Evolutionary conservation across 768 basidiomycete genomes (phyloP), one percentile per base, ranked within the genome.

Genomic region (Russula foetens): DNA sequence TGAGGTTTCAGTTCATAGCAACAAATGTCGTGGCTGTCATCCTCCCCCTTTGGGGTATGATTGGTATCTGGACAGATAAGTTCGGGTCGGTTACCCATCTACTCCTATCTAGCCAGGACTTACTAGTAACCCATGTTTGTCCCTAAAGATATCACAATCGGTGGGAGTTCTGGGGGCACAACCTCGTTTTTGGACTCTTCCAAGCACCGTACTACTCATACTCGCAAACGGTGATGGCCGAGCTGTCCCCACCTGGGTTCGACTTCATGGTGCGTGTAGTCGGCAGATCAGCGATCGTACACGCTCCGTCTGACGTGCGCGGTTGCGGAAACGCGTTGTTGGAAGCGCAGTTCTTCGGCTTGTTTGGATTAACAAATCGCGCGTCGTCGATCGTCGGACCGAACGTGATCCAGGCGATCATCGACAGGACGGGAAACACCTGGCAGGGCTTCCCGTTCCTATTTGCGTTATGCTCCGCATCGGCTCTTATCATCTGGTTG

Each of bases 161-260:
- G 15, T 91, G 90, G 90, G 90, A 92, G 67, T 92, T 92, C 72
- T 94, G 92, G 84, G 84, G 82, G 4, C 92, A 91, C 74, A 90
- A 90, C 60, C 75, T 88, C 52, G 71, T 90, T 2, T 89, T 86
- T 64, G 88, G 90, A n/a, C 71, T 91, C 15, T 90, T 90, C 78
- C 89, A 92, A 35, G 86, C 88, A 2, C 90, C 91, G 0, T 94
- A 91, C 73, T 94, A 89, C 69, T 89, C 91, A 1, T 91, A 86
- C 68, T 84, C 88, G 3, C 85, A 88, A 69, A 90, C 88, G 0
- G 88, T 90, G 86, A 90, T 91, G 88, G 88, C 88, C 1, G 92
- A 94, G 70, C 80, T 94, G 7, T 84, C 87, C 7, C 91, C 90
- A 11, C 87, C 88, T 3, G 92, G 91, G 1, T 93, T 89, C 68